A percentile compares a stretch with the other conserved stretches of the same genome.
Conservation (phyloP, 441 rosid genomes). For the Adansonia gregorii region DNA sequence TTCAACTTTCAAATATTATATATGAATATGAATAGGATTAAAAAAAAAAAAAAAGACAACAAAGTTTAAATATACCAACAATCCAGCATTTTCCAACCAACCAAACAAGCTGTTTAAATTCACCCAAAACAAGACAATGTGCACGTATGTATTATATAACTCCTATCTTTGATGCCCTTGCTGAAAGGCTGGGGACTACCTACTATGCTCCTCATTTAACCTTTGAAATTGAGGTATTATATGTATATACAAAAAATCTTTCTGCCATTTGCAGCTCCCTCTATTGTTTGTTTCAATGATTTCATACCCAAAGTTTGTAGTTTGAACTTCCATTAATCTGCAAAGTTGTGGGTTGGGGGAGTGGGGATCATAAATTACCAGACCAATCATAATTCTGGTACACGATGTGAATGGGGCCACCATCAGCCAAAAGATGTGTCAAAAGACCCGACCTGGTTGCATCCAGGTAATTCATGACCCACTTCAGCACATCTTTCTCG, state of each 20-base stretch:
- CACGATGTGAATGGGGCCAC: conserved; percentile 58
- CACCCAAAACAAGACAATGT: conserved; percentile 3
- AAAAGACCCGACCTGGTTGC: conserved; percentile 73
- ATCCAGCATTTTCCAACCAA: neutral
- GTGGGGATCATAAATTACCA: conserved; percentile 47
- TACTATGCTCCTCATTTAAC: neutral
- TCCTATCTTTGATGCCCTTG: conserved; percentile 1
- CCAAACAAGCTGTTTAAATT: neutral
- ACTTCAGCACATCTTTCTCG: conserved; percentile 67
- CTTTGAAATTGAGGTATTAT: neutral
- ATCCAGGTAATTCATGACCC: conserved; percentile 75
- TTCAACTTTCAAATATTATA: neutral
- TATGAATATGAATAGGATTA: neutral
- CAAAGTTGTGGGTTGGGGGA: neutral
- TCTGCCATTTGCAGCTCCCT: neutral
- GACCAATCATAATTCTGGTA: conserved; percentile 84
- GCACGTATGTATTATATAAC: neutral
- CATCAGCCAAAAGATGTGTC: conserved; percentile 74
- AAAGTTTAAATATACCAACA: neutral
- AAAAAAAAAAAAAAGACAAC: neutral
- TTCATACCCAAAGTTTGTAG: neutral
- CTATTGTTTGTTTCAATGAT: conserved; percentile 4
- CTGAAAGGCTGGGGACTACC: neutral
- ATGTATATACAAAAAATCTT: neutral
- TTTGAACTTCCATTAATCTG: too few species aligned